Evolutionary conservation across 2,329 filamentous ascomycete genomes (phyloP).

Genomic region (Arthrobotrys entomopaga): DNA sequence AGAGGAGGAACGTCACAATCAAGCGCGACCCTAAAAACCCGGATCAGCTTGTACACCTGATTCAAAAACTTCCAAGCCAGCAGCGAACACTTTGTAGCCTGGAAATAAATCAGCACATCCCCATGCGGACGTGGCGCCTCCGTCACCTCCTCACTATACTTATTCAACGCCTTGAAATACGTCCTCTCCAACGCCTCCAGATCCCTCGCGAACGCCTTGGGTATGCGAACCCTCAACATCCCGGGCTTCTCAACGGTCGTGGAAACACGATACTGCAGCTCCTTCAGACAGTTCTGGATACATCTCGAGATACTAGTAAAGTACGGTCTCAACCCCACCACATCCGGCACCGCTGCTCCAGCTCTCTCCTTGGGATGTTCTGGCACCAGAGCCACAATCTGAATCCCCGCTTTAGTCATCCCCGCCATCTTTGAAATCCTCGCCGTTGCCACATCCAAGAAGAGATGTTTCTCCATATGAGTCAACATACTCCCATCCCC

Average conservation of each 20-base stretch:
- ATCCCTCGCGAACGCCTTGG: constrained; percentile 23
- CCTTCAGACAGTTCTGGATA: constrained; percentile 29
- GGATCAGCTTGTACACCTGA: constrained; percentile 19
- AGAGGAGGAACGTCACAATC: constrained; percentile 3
- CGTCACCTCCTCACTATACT: constrained; percentile 16
- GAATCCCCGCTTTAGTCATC: constrained; percentile 20
- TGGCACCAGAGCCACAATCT: constrained; percentile 19
- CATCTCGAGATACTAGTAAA: constrained; percentile 20
- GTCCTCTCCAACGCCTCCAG: constrained; percentile 27
- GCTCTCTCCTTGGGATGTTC: constrained; percentile 22
- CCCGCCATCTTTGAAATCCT: constrained; percentile 20
- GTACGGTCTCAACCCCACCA: constrained; percentile 1
- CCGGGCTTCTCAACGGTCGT: constrained; percentile 4
- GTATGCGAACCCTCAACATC: constrained; percentile 16
- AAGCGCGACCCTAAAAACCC: constrained; percentile 17
- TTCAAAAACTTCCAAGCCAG: constrained; percentile 35
- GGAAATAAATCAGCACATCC: constrained; percentile 39
- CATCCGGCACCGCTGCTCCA: constrained; percentile 8
- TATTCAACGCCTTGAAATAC: constrained; percentile 18
- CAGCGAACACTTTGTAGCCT: constrained; percentile 9
- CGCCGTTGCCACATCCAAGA: constrained; percentile 25
- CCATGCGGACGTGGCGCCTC: constrained; percentile 18
- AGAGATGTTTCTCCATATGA: constrained; percentile 37
- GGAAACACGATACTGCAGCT: constrained; percentile 16
- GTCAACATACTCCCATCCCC: constrained; percentile 29